phyloP scores from a whole-genome alignment of 164 flowering plant species.

The Chloranthus sessilifolius region DNA sequence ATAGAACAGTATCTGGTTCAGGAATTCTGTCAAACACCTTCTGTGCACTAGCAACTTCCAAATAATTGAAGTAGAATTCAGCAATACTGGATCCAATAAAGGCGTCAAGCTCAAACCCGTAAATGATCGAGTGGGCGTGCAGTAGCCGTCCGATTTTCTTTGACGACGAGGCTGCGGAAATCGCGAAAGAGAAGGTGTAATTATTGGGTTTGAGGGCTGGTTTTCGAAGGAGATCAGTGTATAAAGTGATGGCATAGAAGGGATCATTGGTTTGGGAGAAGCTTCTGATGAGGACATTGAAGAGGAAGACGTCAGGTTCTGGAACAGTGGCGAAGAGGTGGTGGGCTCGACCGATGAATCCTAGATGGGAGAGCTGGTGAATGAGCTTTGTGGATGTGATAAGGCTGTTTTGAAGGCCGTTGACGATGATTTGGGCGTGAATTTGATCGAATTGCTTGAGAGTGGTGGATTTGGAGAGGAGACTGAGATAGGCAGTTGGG shows the following conservation, averaged over 20 bases:
- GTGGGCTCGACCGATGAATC: slow-evolving; percentile 27
- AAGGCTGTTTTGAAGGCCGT: slow-evolving; percentile 42
- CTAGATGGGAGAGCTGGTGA: slow-evolving; percentile 49
- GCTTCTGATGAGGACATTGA: slow-evolving; percentile 66
- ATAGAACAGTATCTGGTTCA: slow-evolving; percentile 63
- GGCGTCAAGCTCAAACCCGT: slow-evolving; percentile 53
- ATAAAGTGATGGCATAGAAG: slow-evolving; percentile 40
- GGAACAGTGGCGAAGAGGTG: slow-evolving; percentile 31
- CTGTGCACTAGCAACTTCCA: slow-evolving; percentile 31
- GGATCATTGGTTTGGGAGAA: slow-evolving; percentile 35
- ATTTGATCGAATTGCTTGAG: slow-evolving; percentile 55
- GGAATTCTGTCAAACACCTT: slow-evolving; percentile 69
- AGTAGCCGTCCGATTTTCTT: slow-evolving; percentile 36
- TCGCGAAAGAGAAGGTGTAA: slow-evolving; percentile 56
- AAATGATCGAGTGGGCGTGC: slow-evolving; percentile 54
- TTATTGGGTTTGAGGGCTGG: slow-evolving; percentile 48
- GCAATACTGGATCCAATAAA: slow-evolving; percentile 63
- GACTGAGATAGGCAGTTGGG: slow-evolving; percentile 30
- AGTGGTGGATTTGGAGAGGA: slow-evolving; percentile 36
- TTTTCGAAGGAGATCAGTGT: slow-evolving; percentile 29
- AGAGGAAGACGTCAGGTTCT: slow-evolving; percentile 49
- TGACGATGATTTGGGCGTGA: slow-evolving; percentile 63
- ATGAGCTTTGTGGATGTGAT: slow-evolving; percentile 63
- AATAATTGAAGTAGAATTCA: slow-evolving; percentile 49
- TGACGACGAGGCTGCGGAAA: slow-evolving; percentile 33